phyloP scores from a whole-genome alignment of 2,329 filamentous ascomycete species.

The Lachnellula subtilissima region DNA sequence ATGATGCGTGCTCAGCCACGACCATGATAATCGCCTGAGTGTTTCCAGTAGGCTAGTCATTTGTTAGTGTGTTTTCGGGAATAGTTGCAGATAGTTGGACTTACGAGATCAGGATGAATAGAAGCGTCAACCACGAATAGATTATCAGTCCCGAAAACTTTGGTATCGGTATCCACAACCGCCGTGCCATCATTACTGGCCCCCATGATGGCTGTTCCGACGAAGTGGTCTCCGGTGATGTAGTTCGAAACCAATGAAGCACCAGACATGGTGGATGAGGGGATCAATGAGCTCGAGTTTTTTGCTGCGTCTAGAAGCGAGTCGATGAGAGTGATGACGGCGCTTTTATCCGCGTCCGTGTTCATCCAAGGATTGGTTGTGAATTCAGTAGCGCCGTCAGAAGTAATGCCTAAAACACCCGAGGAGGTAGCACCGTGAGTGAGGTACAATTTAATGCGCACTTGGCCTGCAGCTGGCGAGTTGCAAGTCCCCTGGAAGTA shows the following conservation, averaged over 20 bases:
- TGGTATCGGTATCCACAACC: constrained; percentile 58
- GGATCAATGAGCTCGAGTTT: constrained; percentile 46
- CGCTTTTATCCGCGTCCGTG: constrained; percentile 53
- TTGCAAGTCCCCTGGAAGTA: constrained; percentile 44
- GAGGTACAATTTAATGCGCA: constrained; percentile 47
- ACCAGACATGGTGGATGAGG: constrained; percentile 9
- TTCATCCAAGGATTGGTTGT: constrained; percentile 32
- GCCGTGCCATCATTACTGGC: constrained; percentile 49
- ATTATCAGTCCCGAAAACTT: constrained; percentile 63
- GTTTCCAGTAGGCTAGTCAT: constrained; percentile 56
- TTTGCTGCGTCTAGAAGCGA: constrained; percentile 47
- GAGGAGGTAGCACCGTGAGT: constrained; percentile 46
- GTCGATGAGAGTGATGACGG: constrained; percentile 48
- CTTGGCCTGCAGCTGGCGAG: constrained; percentile 36
- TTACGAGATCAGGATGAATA: constrained; percentile 55
- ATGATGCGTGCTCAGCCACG: constrained; percentile 58
- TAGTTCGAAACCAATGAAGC: constrained; percentile 3
- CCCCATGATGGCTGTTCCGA: constrained; percentile 56
- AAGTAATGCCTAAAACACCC: constrained; percentile 39
- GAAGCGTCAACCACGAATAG: constrained; percentile 63
- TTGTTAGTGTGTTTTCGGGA: neutral
- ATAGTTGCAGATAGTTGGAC: neutral
- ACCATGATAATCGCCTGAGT: constrained; percentile 61
- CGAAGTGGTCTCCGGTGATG: constrained; percentile 41
- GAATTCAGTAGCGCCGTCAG: constrained; percentile 39